Conservation (phyloP, 129 eudicot species). For the Ambrosia artemisiifolia region DNA sequence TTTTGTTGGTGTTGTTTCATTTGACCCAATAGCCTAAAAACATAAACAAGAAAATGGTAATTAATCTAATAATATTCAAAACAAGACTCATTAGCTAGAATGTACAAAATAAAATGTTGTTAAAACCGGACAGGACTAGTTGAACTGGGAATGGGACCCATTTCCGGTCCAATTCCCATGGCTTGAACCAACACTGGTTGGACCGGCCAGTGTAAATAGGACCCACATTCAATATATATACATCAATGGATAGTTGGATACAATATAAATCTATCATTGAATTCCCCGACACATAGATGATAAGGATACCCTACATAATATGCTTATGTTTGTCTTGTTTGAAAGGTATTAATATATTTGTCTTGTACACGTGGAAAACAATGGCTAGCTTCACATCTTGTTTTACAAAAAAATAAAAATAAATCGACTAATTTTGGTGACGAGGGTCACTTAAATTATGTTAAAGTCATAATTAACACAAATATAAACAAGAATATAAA, state of each 20-base stretch:
- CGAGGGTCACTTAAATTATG: too few species aligned
- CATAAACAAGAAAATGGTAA: neutral
- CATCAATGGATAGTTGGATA: neutral
- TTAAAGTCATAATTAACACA: too few species aligned
- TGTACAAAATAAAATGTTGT: neutral
- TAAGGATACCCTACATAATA: slow-evolving; percentile 9
- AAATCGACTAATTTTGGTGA: too few species aligned
- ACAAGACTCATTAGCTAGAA: neutral
- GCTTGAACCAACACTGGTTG: too few species aligned
- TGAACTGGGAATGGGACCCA: too few species aligned
- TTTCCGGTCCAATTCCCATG: too few species aligned
- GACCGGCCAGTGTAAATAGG: neutral
- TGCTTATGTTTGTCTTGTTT: slow-evolving; percentile 17
- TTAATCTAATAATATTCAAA: neutral
- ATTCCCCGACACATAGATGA: slow-evolving; percentile 22
- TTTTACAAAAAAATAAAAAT: too few species aligned
- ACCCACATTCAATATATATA: slow-evolving; percentile 1
- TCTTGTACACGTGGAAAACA: slow-evolving; percentile 37
- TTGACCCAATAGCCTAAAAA: slow-evolving; percentile 30
- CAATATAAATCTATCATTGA: slow-evolving; percentile 13
- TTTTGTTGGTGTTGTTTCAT: slow-evolving; percentile 40
- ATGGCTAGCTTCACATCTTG: slow-evolving; percentile 9
- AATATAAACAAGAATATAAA: neutral
- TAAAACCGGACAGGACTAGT: too few species aligned
- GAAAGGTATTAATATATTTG: slow-evolving; percentile 16